Evolutionary conservation across 805 yeast species (phyloP), one percentile per base, ranked within the genome.

Genomic region (Suhomyces prunicola): DNA sequence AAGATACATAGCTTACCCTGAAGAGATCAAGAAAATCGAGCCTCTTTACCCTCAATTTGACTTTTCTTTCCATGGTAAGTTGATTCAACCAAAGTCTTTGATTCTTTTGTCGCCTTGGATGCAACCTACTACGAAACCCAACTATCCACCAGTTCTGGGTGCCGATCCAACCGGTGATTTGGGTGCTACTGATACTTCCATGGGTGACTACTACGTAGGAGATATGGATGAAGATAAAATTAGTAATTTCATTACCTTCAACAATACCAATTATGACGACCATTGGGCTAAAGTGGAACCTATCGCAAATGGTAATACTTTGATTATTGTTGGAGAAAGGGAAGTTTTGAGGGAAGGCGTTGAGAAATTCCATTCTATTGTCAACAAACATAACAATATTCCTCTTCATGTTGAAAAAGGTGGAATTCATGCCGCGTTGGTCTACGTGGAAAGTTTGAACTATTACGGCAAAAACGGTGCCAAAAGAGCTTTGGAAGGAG

Each of bases 51-150:
- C 60, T 12, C 57, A 62, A 23, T 63, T 64, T 44, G 54, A 54
- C 36, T 58, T 52, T 19, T 17, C 44, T 6, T 64, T 63, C 60
- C 53, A 52, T 27, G 26, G 27, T 6, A 53, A 58, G 4, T 54
- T 65, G 51, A 64, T 66, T 2, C 70, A 69, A 55, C 76, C 75
- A 5, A 57, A 56, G 19, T 60, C 69, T 2, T 53, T 65, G 36
- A 54, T 70, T 2, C 59, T 69, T 46, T 52, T 67, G 9, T 67
- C 73, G 42, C 76, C 76, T 12, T 72, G 76, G 76, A 66, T 68
- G 29, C 64, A 71, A 52, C 75, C 76, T 6, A 55, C 55, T 41
- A 60, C 64, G 8, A 36, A 24, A 13, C 66, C 71, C 4, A 51
- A 24, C 10, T 33, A 55, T 12, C 62, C 66, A 13, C 52, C 67